Conservation (phyloP, 2,329 filamentous ascomycete genomes). For the Myriosclerotinia curreyana region DNA sequence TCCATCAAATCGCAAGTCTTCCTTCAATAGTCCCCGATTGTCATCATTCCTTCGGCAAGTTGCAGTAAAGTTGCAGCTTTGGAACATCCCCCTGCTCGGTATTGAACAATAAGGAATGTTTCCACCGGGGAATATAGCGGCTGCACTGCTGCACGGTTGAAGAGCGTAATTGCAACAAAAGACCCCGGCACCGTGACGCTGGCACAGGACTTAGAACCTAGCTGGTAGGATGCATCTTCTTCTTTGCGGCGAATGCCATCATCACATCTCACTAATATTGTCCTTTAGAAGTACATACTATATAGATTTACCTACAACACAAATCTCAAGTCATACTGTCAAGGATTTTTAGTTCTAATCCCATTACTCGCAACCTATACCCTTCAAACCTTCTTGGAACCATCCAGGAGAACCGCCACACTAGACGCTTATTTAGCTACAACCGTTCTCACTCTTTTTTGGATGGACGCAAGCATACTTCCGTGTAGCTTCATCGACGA, state of each 20-base stretch:
- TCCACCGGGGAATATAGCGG: conserved; percentile 23
- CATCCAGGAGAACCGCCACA: conserved; percentile 11
- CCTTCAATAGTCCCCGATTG: conserved; percentile 16
- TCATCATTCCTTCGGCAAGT: conserved; percentile 14
- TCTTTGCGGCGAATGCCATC: conserved; percentile 5
- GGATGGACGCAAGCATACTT: conserved; percentile 12
- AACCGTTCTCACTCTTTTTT: conserved; percentile 18
- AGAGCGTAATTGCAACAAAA: conserved; percentile 3
- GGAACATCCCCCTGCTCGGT: conserved; percentile 21
- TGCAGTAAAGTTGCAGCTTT: conserved; percentile 20
- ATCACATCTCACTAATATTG: neutral
- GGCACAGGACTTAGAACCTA: conserved; percentile 13
- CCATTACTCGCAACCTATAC: conserved; percentile 3
- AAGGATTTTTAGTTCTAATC: neutral
- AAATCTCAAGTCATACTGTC: neutral
- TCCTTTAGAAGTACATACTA: neutral
- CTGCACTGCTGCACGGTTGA: conserved; percentile 19
- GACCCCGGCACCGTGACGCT: conserved; percentile 17
- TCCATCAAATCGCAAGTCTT: conserved; percentile 22
- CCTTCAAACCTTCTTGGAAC: conserved; percentile 14
- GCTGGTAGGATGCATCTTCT: conserved; percentile 19
- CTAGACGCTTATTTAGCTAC: neutral
- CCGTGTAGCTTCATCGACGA: conserved; percentile 17
- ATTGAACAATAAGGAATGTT: conserved; percentile 20
- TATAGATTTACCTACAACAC: neutral